A percentile compares a stretch with the other conserved stretches of the same genome.
Evolutionary conservation across 257 asterid species (phyloP).

Genomic region (Solanum chaucha): DNA sequence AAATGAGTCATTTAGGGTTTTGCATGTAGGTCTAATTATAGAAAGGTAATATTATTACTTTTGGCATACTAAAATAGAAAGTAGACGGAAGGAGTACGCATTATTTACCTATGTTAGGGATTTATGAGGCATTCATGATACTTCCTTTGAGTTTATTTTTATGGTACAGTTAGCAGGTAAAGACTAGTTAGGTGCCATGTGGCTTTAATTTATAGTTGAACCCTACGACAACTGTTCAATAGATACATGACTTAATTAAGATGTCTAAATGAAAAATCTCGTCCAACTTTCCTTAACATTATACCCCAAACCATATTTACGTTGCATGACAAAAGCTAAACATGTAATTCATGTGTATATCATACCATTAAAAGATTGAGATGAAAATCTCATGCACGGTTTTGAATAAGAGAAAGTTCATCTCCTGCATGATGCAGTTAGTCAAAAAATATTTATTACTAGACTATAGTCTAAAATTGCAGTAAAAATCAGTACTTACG

Average conservation of each 20-base stretch:
- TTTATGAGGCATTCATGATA: neutral
- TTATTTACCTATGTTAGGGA: neutral
- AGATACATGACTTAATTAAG: neutral
- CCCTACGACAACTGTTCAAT: neutral
- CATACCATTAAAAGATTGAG: neutral
- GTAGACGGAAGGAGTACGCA: neutral
- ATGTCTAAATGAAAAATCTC: neutral
- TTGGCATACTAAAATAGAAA: too few relatives aligned
- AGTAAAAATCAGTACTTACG: neutral
- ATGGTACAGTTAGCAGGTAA: neutral
- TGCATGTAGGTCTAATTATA: neutral
- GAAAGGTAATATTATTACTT: neutral
- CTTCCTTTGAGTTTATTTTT: neutral
- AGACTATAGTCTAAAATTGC: neutral
- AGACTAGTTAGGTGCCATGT: neutral
- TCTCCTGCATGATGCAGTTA: neutral
- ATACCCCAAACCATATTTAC: neutral
- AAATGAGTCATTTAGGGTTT: neutral
- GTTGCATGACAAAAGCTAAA: neutral
- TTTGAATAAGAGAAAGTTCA: neutral
- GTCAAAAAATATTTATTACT: neutral
- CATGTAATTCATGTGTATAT: neutral
- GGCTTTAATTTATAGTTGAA: too few relatives aligned
- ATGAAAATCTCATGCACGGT: neutral
- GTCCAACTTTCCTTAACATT: neutral